Base-by-base conservation (phyloP, 2,329 filamentous ascomycete species). In the Fusarium euwallaceae region DNA sequence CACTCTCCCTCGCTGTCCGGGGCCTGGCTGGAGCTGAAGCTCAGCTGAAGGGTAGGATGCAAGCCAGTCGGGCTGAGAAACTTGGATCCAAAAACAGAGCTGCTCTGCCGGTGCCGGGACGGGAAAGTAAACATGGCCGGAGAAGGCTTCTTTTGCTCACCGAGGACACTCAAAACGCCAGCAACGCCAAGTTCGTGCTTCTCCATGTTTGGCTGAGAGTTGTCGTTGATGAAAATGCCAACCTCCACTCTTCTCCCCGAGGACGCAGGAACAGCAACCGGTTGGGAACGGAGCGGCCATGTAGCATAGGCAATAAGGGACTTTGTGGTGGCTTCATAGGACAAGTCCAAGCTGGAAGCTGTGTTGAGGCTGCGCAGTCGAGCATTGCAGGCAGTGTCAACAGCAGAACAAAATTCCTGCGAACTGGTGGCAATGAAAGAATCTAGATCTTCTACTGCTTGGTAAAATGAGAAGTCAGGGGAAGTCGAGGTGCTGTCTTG, bases 81-180 rank as follows among this genome's bases (percentile, higher is more conserved):
- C 1, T 83, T 83, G 22, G 91, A 87, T 0, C 86, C 87, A 82
- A 94, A 97, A 61, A 84, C 88, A 0, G 86, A 81, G 2, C 82
- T 78, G 14, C 88, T 85, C 76, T 93, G 90, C 41, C 87, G 85
- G 82, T 98, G 95, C 0, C 95, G 91, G 4, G 94, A 91, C 3
- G 94, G 92, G 75, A 97, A 97, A 51, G 93, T 91, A 85, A 98
- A 98, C 55, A 96, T 86, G 1, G 94, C 93, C 2, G 93, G 89
- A 43, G 93, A 93, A 12, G 94, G 91, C 73, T 91, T 90, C 43
- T 87, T 87, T 78, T 95, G 90, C 78, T 95, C 90, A 24, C 94
- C 94, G 0, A 98, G 84, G 4, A 97, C 93, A 0, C 92, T 92
- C 61, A 98, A 85, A 64, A 95, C 89, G 4, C 96, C 96, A 6